Evolutionary conservation across 139 green algal species (phyloP), one percentile per base, ranked within the genome.

Genomic region (Volvox africanus): DNA sequence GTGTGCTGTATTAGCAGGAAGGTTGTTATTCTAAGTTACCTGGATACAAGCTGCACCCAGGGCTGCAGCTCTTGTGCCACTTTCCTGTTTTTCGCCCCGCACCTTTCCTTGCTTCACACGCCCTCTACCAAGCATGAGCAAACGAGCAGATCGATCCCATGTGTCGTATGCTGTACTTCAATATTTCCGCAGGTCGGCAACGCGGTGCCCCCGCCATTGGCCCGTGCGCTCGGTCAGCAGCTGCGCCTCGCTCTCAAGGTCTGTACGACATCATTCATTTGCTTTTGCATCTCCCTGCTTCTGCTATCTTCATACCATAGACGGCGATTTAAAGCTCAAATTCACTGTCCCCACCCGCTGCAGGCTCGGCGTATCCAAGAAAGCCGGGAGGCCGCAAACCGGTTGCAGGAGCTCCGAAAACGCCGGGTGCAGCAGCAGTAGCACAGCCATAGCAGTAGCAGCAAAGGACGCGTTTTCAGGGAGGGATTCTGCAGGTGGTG

Each of bases 121-220:
- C n/a, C 9, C 44, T 55, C 44, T 14, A 55, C 44, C 44, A 9
- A 55, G 44, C 44, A 55, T 55, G 44, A 9, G 9, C 5, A 55
- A 55, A 55, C 44, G 44, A 55, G 44, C 44, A 14, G 44, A 55
- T 55, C 44, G 44, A 55, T 55, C 44, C 9, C 44, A 55, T 55
- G 44, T 55, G 44, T 55, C 44, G 9, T 55, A 14, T 9, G 9
- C 44, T 9, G 5, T 55, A 55, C 44, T 28, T 28, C 65, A 9
- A 12, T 12, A 73, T n/a, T n/a, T n/a, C n/a, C 65, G n/a, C 96
- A 98, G 93, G 96, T 98, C n/a, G 96, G 97, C 88, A 99, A 99
- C 89, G 97, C 97, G 0, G 97, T 99, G 86, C 97, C 97, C 28
- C 96, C 96, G 19, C 97, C 97, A 0, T 94, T 99, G 88, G 97